A percentile compares a stretch with the other conserved stretches of the same genome.
Conservation (phyloP, 1,284 basidiomycete genomes). For the Vanrija sp. region DNA sequence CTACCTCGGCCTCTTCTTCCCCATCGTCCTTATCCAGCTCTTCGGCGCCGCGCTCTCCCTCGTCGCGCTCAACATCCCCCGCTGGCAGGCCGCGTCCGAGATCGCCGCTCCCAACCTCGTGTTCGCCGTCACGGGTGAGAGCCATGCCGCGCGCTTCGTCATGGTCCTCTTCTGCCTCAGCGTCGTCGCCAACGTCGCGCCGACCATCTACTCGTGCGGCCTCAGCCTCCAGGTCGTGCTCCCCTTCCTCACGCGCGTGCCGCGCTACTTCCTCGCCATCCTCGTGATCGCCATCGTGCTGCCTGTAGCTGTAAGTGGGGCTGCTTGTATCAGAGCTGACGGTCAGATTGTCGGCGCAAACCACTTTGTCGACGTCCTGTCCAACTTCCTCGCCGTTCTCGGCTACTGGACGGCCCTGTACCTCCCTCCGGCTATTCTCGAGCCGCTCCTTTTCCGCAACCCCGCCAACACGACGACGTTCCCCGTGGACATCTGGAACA, state of each 20-base stretch:
- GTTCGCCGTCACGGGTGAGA: slow-evolving; percentile 62
- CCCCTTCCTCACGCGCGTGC: slow-evolving; percentile 60
- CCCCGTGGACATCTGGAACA: slow-evolving; percentile 41
- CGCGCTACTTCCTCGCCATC: slow-evolving; percentile 81
- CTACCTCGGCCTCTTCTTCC: slow-evolving; percentile 68
- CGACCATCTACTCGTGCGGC: slow-evolving; percentile 77
- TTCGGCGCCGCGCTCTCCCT: slow-evolving; percentile 61
- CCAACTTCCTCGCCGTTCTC: slow-evolving; percentile 47
- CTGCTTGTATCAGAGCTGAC: too few relatives aligned
- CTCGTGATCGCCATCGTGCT: slow-evolving; percentile 68
- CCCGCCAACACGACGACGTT: slow-evolving; percentile 39
- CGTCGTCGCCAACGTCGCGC: slow-evolving; percentile 77
- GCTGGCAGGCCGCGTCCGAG: slow-evolving; percentile 60
- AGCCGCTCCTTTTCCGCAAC: slow-evolving; percentile 44
- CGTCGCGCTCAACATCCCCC: slow-evolving; percentile 58
- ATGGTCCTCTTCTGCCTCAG: slow-evolving; percentile 60
- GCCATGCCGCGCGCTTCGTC: slow-evolving; percentile 71
- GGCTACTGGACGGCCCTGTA: slow-evolving; percentile 49
- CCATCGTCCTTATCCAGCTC: slow-evolving; percentile 65
- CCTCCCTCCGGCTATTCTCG: slow-evolving; percentile 42
- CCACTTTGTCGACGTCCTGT: slow-evolving; percentile 41
- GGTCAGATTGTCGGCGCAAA: slow-evolving; percentile 28
- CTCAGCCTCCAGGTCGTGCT: slow-evolving; percentile 74
- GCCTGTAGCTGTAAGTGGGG: slow-evolving; percentile 35
- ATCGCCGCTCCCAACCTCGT: slow-evolving; percentile 71